Conservation (phyloP, 495 filamentous ascomycete genomes). For the Tuber aestivum region DNA sequence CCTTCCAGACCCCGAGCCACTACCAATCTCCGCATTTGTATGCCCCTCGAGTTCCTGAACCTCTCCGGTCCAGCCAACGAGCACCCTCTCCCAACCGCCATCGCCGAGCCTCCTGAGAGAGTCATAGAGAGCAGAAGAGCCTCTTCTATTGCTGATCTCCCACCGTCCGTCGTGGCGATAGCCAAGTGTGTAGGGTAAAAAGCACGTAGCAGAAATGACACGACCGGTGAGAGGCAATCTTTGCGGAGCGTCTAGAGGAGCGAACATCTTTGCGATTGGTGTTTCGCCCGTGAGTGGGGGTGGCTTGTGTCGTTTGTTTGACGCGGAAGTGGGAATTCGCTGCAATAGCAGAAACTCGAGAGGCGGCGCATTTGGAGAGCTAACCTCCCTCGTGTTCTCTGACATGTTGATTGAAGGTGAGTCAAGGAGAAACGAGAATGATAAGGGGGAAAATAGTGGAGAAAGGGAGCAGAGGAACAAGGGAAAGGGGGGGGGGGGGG, state of each 20-base stretch:
- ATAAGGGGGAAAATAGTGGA: not conserved
- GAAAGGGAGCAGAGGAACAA: not conserved
- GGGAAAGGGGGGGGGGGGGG: not conserved
- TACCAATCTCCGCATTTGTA: constrained; percentile 24
- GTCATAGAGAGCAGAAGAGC: constrained; percentile 83
- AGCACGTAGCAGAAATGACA: constrained; percentile 82
- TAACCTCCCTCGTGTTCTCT: constrained; percentile 15
- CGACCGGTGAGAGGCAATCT: constrained; percentile 65
- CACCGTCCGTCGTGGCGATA: constrained; percentile 65
- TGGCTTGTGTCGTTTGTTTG: constrained; percentile 20
- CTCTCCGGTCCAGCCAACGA: constrained; percentile 91
- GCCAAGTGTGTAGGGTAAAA: constrained; percentile 68
- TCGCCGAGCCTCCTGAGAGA: constrained; percentile 78
- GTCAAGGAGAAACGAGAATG: not conserved
- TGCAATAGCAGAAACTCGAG: constrained; percentile 23
- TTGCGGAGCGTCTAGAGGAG: constrained; percentile 22
- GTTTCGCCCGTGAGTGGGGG: constrained; percentile 27
- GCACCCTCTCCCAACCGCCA: constrained; percentile 73
- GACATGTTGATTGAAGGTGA: not conserved
- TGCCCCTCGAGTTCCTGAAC: constrained; percentile 50
- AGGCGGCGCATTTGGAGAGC: constrained; percentile 16
- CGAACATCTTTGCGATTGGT: constrained; percentile 20
- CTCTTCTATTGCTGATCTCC: constrained; percentile 69
- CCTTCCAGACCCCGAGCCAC: constrained; percentile 28
- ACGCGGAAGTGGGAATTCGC: constrained; percentile 12